phyloP scores from a whole-genome alignment of 805 yeast genomes.

The Nakazawaea siamensis region DNA sequence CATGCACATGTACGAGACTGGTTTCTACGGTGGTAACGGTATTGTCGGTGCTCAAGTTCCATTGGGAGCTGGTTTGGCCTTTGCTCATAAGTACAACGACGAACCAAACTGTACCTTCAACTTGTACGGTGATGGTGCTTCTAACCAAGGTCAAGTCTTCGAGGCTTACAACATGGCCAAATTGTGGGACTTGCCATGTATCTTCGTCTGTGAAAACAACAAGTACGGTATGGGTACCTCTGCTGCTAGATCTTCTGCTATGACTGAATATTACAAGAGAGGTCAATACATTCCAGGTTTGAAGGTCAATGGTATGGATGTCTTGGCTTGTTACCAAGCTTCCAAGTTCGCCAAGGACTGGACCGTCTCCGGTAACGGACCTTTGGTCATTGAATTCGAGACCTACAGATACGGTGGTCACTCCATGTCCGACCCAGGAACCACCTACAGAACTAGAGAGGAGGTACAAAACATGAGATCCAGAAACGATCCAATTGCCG shows the following conservation, averaged over 20 bases:
- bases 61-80: constrained; percentile 96
- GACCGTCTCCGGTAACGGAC: constrained; percentile 91
- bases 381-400: constrained; percentile 92
- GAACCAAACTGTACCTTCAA: constrained; percentile 76
- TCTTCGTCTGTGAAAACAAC: constrained; percentile 97
- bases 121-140: constrained; percentile 98
- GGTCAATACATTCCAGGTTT: constrained; percentile 99
- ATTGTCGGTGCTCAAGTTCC: constrained; percentile 99
- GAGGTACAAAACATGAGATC: constrained; percentile 99
- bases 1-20: constrained; percentile 95
- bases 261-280: constrained; percentile 96
- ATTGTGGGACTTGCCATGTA: constrained; percentile 92
- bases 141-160: constrained; percentile 98
- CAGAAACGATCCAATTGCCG: constrained; percentile 95
- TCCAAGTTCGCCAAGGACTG: constrained; percentile 96
- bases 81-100: constrained; percentile 90
- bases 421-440: constrained; percentile 99
- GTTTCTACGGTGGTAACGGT: constrained; percentile 99
- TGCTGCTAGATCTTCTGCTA: constrained; percentile 93
- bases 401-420: constrained; percentile 99
- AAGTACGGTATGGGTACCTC: constrained; percentile 99
- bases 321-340: constrained; percentile 90
- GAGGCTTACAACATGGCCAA: constrained; percentile 99
- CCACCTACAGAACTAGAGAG: constrained; percentile 99
- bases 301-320: constrained; percentile 98